A percentile compares a stretch with the other conserved stretches of the same genome.
phyloP scores from a whole-genome alignment of 768 basidiomycete species.

The Trametes punicea region DNA sequence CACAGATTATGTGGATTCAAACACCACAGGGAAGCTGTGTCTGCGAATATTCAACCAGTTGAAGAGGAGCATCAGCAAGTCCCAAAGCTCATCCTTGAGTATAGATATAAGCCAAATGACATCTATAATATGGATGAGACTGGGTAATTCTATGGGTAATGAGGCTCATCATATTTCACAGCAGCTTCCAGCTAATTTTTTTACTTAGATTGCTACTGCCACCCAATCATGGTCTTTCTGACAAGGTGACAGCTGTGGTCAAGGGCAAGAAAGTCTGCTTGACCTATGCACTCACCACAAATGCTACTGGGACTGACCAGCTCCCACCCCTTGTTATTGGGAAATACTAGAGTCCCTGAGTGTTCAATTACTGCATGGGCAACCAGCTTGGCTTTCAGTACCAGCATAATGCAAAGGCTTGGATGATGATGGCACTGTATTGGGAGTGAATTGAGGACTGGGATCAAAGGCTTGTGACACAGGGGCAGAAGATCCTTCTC shows the following conservation, averaged over 20 bases:
- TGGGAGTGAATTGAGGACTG: conserved; percentile 31
- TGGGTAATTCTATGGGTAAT: background rate
- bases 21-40: background rate
- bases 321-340: conserved; percentile 35
- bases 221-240: background rate
- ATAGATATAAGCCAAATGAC: background rate
- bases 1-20: background rate
- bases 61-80: background rate
- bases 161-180: background rate
- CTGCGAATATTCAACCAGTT: background rate
- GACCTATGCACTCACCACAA: conserved; percentile 28
- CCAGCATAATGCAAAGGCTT: conserved; percentile 36
- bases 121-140: conserved; percentile 9
- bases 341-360: conserved; percentile 29
- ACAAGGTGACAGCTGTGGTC: background rate
- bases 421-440: conserved; percentile 32
- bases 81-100: background rate
- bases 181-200: background rate
- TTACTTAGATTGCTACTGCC: background rate
- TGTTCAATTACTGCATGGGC: conserved; percentile 28
- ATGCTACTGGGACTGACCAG: conserved; percentile 34
- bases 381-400: conserved; percentile 35
- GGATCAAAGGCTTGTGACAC: conserved; percentile 20
- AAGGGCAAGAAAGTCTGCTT: background rate
- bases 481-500: conserved; percentile 28